Evolutionary conservation across 768 basidiomycete species (phyloP).

Genomic region (Suillus occidentalis): DNA sequence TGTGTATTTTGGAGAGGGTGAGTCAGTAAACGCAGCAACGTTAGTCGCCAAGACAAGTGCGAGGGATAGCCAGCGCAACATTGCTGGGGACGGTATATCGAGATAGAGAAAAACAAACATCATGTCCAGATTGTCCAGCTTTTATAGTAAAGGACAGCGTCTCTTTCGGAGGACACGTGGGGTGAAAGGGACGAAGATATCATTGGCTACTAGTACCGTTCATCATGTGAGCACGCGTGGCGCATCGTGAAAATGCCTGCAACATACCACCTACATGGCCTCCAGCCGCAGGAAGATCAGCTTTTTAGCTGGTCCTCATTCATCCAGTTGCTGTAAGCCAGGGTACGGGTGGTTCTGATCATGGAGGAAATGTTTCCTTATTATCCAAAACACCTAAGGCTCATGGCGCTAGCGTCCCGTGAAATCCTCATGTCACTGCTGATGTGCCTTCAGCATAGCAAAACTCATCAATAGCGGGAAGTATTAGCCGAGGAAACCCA

Average conservation of each 20-base stretch:
- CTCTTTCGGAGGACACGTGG: neutral
- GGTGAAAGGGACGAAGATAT: neutral
- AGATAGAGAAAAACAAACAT: neutral
- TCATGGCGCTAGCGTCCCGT: neutral
- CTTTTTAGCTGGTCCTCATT: no score
- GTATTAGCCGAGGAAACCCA: no score
- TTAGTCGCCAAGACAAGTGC: neutral
- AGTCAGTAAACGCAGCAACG: neutral
- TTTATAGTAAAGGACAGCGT: neutral
- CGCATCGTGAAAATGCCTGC: no score
- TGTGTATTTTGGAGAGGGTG: neutral
- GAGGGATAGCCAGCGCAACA: neutral
- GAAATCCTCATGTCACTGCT: neutral
- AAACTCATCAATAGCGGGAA: neutral
- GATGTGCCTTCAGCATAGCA: neutral
- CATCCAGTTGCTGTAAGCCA: neutral
- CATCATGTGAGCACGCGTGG: neutral
- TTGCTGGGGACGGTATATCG: neutral
- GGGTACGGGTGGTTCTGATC: no score
- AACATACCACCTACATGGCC: neutral
- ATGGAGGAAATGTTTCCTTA: neutral
- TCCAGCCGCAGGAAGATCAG: no score
- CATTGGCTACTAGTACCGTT: neutral
- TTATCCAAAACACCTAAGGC: neutral
- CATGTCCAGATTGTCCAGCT: neutral